phyloP scores from a whole-genome alignment of 2,329 filamentous ascomycete genomes.

The Fusarium oligoseptatum region DNA sequence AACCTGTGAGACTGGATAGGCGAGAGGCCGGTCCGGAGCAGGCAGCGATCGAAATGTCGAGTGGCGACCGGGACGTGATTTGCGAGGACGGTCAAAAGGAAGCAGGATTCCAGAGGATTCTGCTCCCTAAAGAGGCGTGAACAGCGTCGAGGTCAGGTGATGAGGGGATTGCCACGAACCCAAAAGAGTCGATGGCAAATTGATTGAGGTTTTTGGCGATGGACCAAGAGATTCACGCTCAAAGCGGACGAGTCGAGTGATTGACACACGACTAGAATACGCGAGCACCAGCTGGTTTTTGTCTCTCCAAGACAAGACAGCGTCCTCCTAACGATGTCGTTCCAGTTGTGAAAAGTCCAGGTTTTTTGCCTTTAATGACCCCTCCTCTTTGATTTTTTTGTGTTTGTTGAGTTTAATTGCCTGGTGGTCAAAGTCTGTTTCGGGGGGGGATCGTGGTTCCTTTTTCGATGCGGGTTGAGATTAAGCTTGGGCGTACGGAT shows the following conservation, averaged over 20 bases:
- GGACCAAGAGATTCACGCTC: slow-evolving; percentile 42
- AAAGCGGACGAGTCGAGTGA: slow-evolving; percentile 38
- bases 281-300: slow-evolving; percentile 43
- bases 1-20: slow-evolving; percentile 11
- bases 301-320: slow-evolving; percentile 41
- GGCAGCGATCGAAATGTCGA: slow-evolving; percentile 25
- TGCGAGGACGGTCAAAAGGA: slow-evolving; percentile 25
- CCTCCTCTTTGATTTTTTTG: slow-evolving; percentile 44
- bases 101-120: slow-evolving; percentile 27
- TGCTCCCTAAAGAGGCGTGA: slow-evolving; percentile 16
- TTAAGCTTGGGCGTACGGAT: slow-evolving; percentile 39
- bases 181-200: slow-evolving; percentile 15
- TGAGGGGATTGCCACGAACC: slow-evolving; percentile 15
- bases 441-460: slow-evolving; percentile 38
- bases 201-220: slow-evolving; percentile 19
- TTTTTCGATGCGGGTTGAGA: slow-evolving; percentile 40
- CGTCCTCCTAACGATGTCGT: slow-evolving; percentile 35
- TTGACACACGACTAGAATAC: slow-evolving; percentile 39
- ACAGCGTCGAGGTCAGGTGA: slow-evolving; percentile 32
- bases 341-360: slow-evolving; percentile 40
- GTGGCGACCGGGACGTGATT: neutral
- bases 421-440: slow-evolving; percentile 42
- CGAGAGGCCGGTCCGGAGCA: slow-evolving; percentile 15
- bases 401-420: slow-evolving; percentile 46
- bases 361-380: slow-evolving; percentile 23